phyloP scores from a whole-genome alignment of 768 basidiomycete genomes.

The Auriscalpium microsporum region DNA sequence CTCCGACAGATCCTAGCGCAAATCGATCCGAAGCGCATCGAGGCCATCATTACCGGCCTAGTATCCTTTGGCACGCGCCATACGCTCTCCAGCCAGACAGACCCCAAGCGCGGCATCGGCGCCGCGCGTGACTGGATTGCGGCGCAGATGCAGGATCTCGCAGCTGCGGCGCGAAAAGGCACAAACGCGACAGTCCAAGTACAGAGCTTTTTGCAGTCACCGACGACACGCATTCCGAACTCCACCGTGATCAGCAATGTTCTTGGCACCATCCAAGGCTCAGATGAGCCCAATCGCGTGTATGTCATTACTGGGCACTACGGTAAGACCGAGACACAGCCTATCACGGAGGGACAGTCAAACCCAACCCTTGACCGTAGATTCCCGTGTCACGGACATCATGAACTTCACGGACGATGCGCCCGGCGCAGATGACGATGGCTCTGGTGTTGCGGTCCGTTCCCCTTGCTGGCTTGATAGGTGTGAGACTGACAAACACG shows the following conservation, averaged over 20 bases:
- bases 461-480: neutral
- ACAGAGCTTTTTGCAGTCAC: slow-evolving; percentile 36
- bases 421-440: slow-evolving; percentile 49
- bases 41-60: slow-evolving; percentile 41
- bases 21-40: slow-evolving; percentile 36
- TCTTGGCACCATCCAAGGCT: slow-evolving; percentile 40
- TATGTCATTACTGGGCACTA: slow-evolving; percentile 51
- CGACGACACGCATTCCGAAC: slow-evolving; percentile 28
- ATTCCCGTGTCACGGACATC: slow-evolving; percentile 35
- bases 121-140: slow-evolving; percentile 51
- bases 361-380: too few species aligned
- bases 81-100: slow-evolving; percentile 45
- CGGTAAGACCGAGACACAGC: slow-evolving; percentile 9
- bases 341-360: too few species aligned
- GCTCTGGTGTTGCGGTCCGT: slow-evolving; percentile 38
- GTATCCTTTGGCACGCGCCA: slow-evolving; percentile 48
- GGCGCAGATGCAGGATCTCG: slow-evolving; percentile 36
- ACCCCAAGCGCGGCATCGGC: slow-evolving; percentile 44
- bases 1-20: slow-evolving; percentile 37
- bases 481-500: neutral
- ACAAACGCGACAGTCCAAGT: slow-evolving; percentile 30
- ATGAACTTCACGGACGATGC: slow-evolving; percentile 37
- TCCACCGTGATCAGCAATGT: slow-evolving; percentile 44
- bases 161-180: slow-evolving; percentile 30
- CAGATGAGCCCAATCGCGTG: slow-evolving; percentile 39